These are phyloP conservation scores for Trichoderma virens DNA, from an alignment of 495 filamentous ascomycete genomes.

Conservation along the genomic window DNA sequence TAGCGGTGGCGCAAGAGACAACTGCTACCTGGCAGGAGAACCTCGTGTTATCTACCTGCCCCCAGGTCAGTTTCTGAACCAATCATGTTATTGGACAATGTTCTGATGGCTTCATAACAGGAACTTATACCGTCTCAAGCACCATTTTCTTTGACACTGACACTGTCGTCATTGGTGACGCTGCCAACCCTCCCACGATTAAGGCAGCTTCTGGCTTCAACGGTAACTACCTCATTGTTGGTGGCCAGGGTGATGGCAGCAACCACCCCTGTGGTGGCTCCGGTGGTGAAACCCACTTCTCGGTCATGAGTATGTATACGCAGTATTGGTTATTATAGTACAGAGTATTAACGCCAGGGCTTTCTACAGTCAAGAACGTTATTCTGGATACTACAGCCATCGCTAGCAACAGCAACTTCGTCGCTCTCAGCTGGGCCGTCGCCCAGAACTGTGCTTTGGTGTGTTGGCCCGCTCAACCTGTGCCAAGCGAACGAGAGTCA, in stretches of 20 bases:
- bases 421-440: constrained; percentile 65
- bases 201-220: constrained; percentile 46
- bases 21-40: constrained; percentile 34
- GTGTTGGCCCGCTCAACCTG: constrained; percentile 17
- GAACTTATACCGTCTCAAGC: constrained; percentile 50
- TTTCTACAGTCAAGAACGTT: constrained; percentile 48
- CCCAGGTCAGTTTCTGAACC: not conserved
- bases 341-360: too few species aligned
- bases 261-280: constrained; percentile 8
- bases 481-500: not conserved
- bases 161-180: constrained; percentile 61
- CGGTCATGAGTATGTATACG: constrained; percentile 10
- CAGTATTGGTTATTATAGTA: too few species aligned
- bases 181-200: constrained; percentile 54
- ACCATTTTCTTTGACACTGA: constrained; percentile 49
- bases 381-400: constrained; percentile 59
- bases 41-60: constrained; percentile 24
- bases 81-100: not conserved
- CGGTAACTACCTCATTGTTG: constrained; percentile 28
- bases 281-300: constrained; percentile 12
- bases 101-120: constrained; percentile 21
- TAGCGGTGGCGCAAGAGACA: constrained; percentile 23
- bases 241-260: constrained; percentile 35
- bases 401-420: constrained; percentile 31
- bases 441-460: constrained; percentile 32